Conservation (phyloP, 371 early-diverging fungal species). For the Mucor ambiguus region DNA sequence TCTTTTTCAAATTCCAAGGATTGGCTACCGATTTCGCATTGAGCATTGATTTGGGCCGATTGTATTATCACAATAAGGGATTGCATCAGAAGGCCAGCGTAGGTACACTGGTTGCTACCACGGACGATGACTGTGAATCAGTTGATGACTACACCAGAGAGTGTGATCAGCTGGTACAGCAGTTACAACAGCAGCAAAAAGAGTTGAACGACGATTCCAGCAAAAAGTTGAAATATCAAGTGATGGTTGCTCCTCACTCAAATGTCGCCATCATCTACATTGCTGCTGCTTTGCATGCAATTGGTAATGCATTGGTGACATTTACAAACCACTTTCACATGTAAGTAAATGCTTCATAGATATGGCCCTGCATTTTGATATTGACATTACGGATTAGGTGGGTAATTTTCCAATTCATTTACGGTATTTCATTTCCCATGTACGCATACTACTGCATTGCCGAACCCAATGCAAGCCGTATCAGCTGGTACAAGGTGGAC, state of each 20-base stretch:
- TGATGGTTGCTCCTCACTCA: slow-evolving; percentile 19
- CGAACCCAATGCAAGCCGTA: slow-evolving; percentile 27
- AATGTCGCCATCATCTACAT: slow-evolving; percentile 20
- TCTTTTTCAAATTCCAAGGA: slow-evolving; percentile 58
- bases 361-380: background rate
- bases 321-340: slow-evolving; percentile 16
- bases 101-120: background rate
- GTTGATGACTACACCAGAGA: slow-evolving; percentile 9
- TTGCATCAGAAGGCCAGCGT: slow-evolving; percentile 11
- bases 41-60: slow-evolving; percentile 37
- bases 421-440: slow-evolving; percentile 31
- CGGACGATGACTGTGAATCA: slow-evolving; percentile 4
- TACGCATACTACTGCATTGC: slow-evolving; percentile 31
- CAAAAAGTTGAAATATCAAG: slow-evolving; percentile 4
- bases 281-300: slow-evolving; percentile 26
- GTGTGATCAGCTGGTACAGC: slow-evolving; percentile 2
- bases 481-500: slow-evolving; percentile 19
- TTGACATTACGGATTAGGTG: slow-evolving; percentile 17
- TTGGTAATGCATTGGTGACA: slow-evolving; percentile 35
- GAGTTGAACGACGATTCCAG: slow-evolving; percentile 8
- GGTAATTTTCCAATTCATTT: slow-evolving; percentile 34
- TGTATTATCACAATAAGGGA: slow-evolving; percentile 29
- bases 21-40: slow-evolving; percentile 52
- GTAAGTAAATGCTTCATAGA: slow-evolving; percentile 9
- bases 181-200: background rate